Evolutionary conservation across 192 early-diverging fungal species (phyloP).

Genomic region (Dispira simplex): DNA sequence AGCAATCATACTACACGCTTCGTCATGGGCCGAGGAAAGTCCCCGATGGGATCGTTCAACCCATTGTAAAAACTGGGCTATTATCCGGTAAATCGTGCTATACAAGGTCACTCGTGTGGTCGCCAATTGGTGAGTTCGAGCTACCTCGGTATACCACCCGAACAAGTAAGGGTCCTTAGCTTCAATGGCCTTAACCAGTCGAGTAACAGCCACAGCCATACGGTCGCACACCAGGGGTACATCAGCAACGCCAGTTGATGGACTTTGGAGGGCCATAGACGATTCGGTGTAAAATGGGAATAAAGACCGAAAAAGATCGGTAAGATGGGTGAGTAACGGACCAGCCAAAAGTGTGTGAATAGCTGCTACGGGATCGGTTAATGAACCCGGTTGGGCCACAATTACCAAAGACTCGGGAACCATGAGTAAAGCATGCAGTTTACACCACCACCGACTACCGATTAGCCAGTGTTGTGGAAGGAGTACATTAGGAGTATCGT

Average conservation of each 20-base stretch:
- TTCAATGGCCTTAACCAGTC: neutral
- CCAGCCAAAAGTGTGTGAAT: neutral
- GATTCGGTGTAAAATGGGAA: neutral
- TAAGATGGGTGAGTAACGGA: neutral
- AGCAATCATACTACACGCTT: conserved; percentile 3
- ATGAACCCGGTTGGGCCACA: no score
- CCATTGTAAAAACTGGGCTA: conserved; percentile 1
- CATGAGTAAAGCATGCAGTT: no score
- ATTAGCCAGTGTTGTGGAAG: no score
- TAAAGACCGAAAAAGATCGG: neutral
- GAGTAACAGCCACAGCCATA: neutral
- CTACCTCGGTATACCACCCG: no score
- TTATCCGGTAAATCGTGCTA: neutral
- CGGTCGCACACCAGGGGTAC: neutral
- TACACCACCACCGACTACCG: no score
- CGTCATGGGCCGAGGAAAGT: neutral
- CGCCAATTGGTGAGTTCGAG: no score
- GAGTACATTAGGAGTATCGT: no score
- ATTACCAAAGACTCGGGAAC: no score
- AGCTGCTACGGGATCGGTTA: neutral
- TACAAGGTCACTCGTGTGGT: no score
- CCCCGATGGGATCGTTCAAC: neutral
- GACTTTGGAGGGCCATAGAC: neutral
- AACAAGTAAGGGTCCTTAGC: neutral
- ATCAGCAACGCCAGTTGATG: neutral